Evolutionary conservation across 345 rosid species (phyloP).

Genomic region (Syzygium grande): DNA sequence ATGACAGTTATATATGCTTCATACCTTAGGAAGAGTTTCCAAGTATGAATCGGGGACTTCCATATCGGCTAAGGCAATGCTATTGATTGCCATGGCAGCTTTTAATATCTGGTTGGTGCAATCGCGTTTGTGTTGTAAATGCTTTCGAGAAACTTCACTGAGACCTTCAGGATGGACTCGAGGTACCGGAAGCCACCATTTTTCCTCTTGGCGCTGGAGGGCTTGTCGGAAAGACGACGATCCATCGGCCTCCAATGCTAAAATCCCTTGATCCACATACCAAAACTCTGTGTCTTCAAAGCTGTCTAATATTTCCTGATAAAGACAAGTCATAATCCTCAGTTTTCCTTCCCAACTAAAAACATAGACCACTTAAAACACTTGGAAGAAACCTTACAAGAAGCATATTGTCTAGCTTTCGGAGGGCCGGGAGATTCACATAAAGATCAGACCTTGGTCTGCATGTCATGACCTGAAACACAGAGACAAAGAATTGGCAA

Average conservation of each 20-base stretch:
- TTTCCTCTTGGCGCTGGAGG: slow-evolving; percentile 93
- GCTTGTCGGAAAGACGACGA: slow-evolving; percentile 61
- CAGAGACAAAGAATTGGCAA: not conserved
- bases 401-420: slow-evolving; percentile 94
- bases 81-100: slow-evolving; percentile 98
- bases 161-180: slow-evolving; percentile 82
- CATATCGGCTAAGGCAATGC: slow-evolving; percentile 70
- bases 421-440: slow-evolving; percentile 84
- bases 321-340: not conserved
- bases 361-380: not conserved
- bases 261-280: slow-evolving; percentile 92
- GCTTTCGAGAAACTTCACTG: slow-evolving; percentile 60
- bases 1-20: not conserved
- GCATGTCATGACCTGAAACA: slow-evolving; percentile 89
- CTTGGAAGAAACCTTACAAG: slow-evolving; percentile 44
- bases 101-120: slow-evolving; percentile 94
- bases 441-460: slow-evolving; percentile 88
- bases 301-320: slow-evolving; percentile 85
- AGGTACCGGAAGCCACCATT: slow-evolving; percentile 99
- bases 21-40: slow-evolving; percentile 90
- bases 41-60: slow-evolving; percentile 80
- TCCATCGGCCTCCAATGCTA: slow-evolving; percentile 65
- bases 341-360: slow-evolving; percentile 2
- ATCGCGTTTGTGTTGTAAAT: slow-evolving; percentile 86
- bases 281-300: slow-evolving; percentile 79